Base-by-base conservation (phyloP, 2,329 filamentous ascomycete genomes). In the Beauveria australis region DNA sequence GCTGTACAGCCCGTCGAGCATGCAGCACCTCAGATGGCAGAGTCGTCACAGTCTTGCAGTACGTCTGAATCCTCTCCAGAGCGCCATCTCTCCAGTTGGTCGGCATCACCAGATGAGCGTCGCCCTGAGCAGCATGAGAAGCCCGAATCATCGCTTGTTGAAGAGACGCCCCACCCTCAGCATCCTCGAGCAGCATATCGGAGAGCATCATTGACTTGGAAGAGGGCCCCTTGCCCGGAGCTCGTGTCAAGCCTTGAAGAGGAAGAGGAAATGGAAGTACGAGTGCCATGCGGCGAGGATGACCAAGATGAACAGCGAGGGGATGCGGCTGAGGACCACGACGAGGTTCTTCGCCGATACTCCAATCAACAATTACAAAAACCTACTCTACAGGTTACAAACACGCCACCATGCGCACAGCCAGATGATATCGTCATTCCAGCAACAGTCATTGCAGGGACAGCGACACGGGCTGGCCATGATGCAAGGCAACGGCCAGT, bases 191-290 rank as follows among this genome's bases (percentile, higher is more conserved):
- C 49, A 9, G 16, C 43, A 14, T 22, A 41, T 19, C 14, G 51
- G 12, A 48, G 22, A 18, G 9, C 10, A 2, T 1, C 24, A 7
- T 18, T 37, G 8, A 24, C 22, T 3, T 43, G 4, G 5, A 26
- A 24, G 41, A 10, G 12, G 5, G 9, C 10, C 4, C 14, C 18
- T 10, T 7, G 8, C 8, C 3, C 10, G 18, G 5, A 8, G 26
- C 28, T 6, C 33, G n/a, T 28, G 26, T 53, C 51, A 26, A 60
- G 58, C 46, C 44, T 24, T 22, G 37, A 57, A 22, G 62, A 68
- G 9, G 74, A 75, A 24, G 72, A 75, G 16, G 73, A 75, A 9
- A 61, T 75, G n/a, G 75, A 76, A 52, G 68, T 71, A 52, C 68
- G 70, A 41, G 63, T 74, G 5, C 73, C 73, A 1, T 68, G 68